These are phyloP conservation scores for Stagonosporopsis cucurbitacearum DNA, from an alignment of 2,329 filamentous ascomycete genomes.

Conservation along the genomic window DNA sequence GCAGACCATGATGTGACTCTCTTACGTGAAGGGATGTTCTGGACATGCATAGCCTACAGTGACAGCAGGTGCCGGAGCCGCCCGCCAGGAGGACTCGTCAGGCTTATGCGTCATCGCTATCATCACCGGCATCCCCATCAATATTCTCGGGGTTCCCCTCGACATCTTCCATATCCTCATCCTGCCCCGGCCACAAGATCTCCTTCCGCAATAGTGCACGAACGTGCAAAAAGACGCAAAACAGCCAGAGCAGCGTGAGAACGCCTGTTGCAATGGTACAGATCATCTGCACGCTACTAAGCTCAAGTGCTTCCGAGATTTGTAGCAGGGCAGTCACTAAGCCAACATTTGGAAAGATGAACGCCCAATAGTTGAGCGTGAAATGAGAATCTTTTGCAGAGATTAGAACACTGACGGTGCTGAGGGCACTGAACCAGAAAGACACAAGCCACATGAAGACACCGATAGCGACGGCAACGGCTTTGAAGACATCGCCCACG, in stretches of 20 bases:
- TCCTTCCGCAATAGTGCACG: slow-evolving; percentile 54
- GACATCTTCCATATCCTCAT: slow-evolving; percentile 59
- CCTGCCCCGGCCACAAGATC: slow-evolving; percentile 66
- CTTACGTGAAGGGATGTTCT: background rate
- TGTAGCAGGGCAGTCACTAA: slow-evolving; percentile 62
- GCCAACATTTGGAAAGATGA: slow-evolving; percentile 69
- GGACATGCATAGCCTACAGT: too few relatives aligned
- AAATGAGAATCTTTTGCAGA: slow-evolving; percentile 49
- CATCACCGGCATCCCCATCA: background rate
- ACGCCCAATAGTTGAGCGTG: slow-evolving; percentile 59
- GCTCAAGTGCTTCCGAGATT: slow-evolving; percentile 61
- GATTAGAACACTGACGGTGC: slow-evolving; percentile 46
- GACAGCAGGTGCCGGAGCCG: background rate
- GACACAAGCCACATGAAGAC: slow-evolving; percentile 58
- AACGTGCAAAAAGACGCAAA: slow-evolving; percentile 59
- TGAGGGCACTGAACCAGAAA: slow-evolving; percentile 59
- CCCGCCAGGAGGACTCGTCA: background rate
- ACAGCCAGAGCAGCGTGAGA: slow-evolving; percentile 61
- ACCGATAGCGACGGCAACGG: slow-evolving; percentile 51
- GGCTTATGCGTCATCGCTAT: background rate
- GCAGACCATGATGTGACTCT: background rate
- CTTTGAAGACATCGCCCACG: slow-evolving; percentile 48
- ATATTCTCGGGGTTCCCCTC: background rate
- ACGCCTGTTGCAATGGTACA: slow-evolving; percentile 62
- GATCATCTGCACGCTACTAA: slow-evolving; percentile 59